Percentiles rank a stretch among this genome's conserved stretches.
Conservation (phyloP, 352 stramenopile genomes). For the Globisporangium spinosum region DNA sequence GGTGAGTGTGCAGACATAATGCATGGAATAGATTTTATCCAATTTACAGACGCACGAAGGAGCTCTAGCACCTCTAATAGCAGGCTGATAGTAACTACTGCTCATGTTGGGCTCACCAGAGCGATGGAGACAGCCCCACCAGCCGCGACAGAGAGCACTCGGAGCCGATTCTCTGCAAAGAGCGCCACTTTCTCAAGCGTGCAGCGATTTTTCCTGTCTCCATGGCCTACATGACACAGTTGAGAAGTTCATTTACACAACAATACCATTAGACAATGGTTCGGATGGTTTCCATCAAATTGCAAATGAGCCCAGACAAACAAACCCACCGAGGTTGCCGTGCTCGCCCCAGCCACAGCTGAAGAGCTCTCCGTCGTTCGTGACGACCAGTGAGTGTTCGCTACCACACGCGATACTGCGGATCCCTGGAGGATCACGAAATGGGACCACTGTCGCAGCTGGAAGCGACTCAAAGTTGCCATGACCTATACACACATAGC, state of each 20-base stretch:
- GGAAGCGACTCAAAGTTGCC: constrained; percentile 16
- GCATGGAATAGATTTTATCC: neutral
- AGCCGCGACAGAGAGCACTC: constrained; percentile 35
- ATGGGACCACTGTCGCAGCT: constrained; percentile 18
- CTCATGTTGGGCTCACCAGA: constrained; percentile 14
- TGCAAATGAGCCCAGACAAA: neutral
- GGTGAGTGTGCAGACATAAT: neutral
- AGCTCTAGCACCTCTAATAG: neutral
- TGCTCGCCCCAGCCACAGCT: constrained; percentile 83
- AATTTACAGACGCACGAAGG: neutral
- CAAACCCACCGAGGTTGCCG: constrained; percentile 67
- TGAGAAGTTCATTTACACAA: neutral
- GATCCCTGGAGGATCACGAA: constrained; percentile 22
- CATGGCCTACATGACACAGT: constrained; percentile 41
- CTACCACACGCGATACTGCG: constrained; percentile 64
- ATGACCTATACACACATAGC: neutral
- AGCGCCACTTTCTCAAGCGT: constrained; percentile 43
- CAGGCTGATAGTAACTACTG: neutral
- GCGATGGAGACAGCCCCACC: constrained; percentile 70
- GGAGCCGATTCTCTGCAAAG: constrained; percentile 29
- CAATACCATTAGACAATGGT: neutral
- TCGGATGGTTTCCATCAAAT: neutral
- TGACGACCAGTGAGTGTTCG: constrained; percentile 66
- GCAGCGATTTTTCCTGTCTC: constrained; percentile 37
- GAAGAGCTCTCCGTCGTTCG: constrained; percentile 48